phyloP scores from a whole-genome alignment of 257 asterid species.

The Echites panduratus region DNA sequence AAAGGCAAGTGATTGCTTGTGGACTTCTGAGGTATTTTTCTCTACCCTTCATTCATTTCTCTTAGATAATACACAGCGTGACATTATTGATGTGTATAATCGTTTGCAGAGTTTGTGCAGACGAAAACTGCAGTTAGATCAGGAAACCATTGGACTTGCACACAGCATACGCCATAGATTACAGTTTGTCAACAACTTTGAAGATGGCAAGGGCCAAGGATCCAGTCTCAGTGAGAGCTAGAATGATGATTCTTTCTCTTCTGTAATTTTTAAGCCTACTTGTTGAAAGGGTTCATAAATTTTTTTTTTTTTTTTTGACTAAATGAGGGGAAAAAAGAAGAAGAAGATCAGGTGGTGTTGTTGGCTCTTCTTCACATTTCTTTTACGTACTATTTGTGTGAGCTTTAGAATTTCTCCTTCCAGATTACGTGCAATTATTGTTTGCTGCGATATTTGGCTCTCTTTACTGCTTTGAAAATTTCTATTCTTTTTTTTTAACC shows the following conservation, averaged over 20 bases:
- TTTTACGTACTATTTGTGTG: no score
- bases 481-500: no score
- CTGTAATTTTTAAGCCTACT: not conserved
- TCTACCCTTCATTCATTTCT: no score
- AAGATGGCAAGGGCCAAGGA: constrained; percentile 52
- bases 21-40: constrained; percentile 81
- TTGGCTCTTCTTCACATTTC: no score
- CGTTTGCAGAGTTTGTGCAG: constrained; percentile 45
- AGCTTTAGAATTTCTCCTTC: no score
- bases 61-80: no score
- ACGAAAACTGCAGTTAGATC: constrained; percentile 54
- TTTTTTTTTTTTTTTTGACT: no score
- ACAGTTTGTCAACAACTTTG: constrained; percentile 22
- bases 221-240: constrained; percentile 42
- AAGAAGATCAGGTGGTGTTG: no score
- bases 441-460: no score
- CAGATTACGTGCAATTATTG: no score
- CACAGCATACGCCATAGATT: constrained; percentile 54
- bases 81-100: constrained; percentile 7
- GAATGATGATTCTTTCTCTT: constrained; percentile 1
- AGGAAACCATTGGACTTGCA: constrained; percentile 61
- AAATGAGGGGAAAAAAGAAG: no score
- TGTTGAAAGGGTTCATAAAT: not conserved
- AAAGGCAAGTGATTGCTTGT: constrained; percentile 74
- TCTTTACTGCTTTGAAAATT: no score